Evolutionary conservation across 306 rosid genomes (phyloP), one percentile per base, ranked within the genome.

Genomic region (Neltuma alba): DNA sequence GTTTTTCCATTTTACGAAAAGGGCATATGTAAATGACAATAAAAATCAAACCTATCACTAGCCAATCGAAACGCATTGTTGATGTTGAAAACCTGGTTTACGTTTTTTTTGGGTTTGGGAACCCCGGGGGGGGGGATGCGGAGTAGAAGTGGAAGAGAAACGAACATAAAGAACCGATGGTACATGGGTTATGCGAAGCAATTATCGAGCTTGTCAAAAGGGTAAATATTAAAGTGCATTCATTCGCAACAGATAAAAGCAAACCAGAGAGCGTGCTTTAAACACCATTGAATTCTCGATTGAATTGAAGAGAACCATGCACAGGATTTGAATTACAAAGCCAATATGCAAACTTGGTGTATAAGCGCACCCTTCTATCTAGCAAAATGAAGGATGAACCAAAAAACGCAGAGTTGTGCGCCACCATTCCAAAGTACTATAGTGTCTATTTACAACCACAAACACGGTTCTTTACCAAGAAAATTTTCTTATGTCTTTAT

Each of bases 401-500:
- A 28, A 45, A 47, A 31, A 20, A 7, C 1, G 18, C 60, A 75
- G 27, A 37, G 54, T 12, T 45, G 25, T 18, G 55, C 58, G 28
- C 47, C 77, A 60, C 57, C 27, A 58, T 81, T 77, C 45, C 68
- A 55, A 47, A 3, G 21, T 72, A 69, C 69, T 78, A 72, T 66
- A 76, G 6, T n/a, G 21, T 30, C 44, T 28, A 3, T 76, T 10
- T 70, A 52, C 63, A n/a, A 57, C 48, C 38, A 76, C 68, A 63
- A n/a, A 76, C 41, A 57, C 66, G 33, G 47, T 4, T 25, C 37
- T 54, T 44, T 31, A 48, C 79, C 23, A 20, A 20, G 58, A 50
- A 20, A 50, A 20, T 15, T 21, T n/a, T 54, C 28, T n/a, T 54
- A 54, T n/a, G 21, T n/a, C 12, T 54, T 54, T 54, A n/a, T n/a